Base-by-base conservation (phyloP, 371 early-diverging fungal species). In the Globomyces sp. region DNA sequence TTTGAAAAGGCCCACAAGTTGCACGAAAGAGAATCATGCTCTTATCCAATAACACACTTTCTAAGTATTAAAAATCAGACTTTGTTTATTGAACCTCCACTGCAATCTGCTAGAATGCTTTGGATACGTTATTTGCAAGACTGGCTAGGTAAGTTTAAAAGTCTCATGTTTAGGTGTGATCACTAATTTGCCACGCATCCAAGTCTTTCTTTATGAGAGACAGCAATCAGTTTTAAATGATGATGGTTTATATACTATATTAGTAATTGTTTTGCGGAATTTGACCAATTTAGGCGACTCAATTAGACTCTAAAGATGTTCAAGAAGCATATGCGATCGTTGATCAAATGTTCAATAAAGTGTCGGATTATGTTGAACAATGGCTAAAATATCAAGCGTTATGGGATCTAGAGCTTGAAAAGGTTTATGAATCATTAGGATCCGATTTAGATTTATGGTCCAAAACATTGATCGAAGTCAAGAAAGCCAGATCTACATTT, bases 341-440 rank as follows among this genome's bases (percentile, higher is more conserved):
- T 39, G 95, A 98, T 78, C 69, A 73, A 41, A 92, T 90, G 79
- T 80, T 92, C 34, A 69, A 80, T 36, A 85, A 91, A 73, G 94
- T 94, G 8, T 80, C 83, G 11, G 84, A 87, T 42, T 99, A 99
- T 69, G 92, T 95, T 57, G 84, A 86, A 55, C 90, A 93, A 60
- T 99, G 99, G 99, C 83, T 96, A 5, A 94, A 91, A 71, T 98
- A 98, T 77, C 99, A 99, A 75, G 90, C 93, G 3, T 83, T 99
- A 36, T 98, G 98, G 98, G 98, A 98, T 75, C 82, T 96, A 46
- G 96, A 96, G 70, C 83, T 89, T 0, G 90, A 89, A 69, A 81
- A 86, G 45, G 90, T 98, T 37, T 89, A 88, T 69, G 78, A 82
- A 51, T 83, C 85, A 43, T 85, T 99, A n/a, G 96, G 95, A 44